Base-by-base conservation (phyloP, 306 rosid species). In the Acmispon strigosus region DNA sequence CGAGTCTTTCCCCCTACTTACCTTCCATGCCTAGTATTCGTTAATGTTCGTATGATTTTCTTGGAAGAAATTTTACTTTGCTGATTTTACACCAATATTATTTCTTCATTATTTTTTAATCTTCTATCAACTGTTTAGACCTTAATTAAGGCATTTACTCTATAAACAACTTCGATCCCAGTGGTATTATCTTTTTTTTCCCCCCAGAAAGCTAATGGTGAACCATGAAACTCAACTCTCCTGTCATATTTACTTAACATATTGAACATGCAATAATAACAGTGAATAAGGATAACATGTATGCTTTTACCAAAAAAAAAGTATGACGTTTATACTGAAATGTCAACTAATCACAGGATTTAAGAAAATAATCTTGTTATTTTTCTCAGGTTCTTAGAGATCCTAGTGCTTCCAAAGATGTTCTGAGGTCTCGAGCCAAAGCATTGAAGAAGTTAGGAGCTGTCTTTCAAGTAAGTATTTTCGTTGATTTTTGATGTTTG, bases 381-480 rank as follows among this genome's bases (percentile, higher is more conserved):
- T 82, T 47, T 70, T 45, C 45, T 70, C 86, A 95, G 99, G 92
- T 95, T 70, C 92, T 95, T 61, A 79, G 44, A 77, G 99, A 95
- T 76, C 88, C 96, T 7, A 79, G 63, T 43, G 96, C 24, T 19
- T 76, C 97, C 53, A 95, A 62, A 86, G 96, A 95, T 19, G 89
- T 79, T 78, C 67, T 91, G 80, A 91, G 3, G 80, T 19, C 42
- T 43, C 82, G 99, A 72, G 96, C 96, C 54, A 48, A 66, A 63
- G 97, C 87, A 47, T 62, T 95, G 83, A 89, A 76, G 66, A 86
- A 82, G 85, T 64, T 87, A 10, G 99, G 99, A 81, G 77, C 96
- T 11, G 59, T 95, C 74, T 85, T 95, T 81, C 97, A 95, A 82
- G 99, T 95, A 84, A 82, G 86, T 66, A 4, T 49, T 66, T n/a